Conservation (phyloP, 495 filamentous ascomycete genomes). For the Hypoxylon perforatum region DNA sequence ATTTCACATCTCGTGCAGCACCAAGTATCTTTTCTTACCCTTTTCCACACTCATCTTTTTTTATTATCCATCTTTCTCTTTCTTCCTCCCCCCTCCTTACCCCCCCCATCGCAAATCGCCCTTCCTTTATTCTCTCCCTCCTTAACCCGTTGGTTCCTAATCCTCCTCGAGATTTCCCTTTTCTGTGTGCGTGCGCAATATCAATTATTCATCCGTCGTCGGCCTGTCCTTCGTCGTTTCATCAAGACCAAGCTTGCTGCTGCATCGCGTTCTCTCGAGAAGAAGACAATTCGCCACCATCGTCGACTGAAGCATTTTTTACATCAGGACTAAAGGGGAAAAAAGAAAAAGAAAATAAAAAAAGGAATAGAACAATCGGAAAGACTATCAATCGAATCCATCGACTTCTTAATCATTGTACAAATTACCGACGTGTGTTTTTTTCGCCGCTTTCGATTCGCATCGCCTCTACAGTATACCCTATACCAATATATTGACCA, state of each 20-base stretch:
- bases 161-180: constrained; percentile 51
- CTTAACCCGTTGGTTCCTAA: constrained; percentile 52
- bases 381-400: constrained; percentile 33
- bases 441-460: constrained; percentile 40
- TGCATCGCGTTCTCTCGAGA: constrained; percentile 41
- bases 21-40: constrained; percentile 48
- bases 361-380: constrained; percentile 26
- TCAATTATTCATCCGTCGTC: constrained; percentile 46
- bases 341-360: constrained; percentile 29
- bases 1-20: constrained; percentile 40
- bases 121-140: constrained; percentile 56
- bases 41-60: constrained; percentile 41
- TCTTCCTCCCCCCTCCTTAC: constrained; percentile 43
- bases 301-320: constrained; percentile 28
- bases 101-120: constrained; percentile 50
- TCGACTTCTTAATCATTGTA: constrained; percentile 37
- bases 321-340: constrained; percentile 29
- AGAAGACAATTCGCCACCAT: constrained; percentile 41
- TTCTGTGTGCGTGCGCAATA: constrained; percentile 48
- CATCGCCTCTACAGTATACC: constrained; percentile 33
- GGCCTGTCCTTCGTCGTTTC: constrained; percentile 47
- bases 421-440: constrained; percentile 42
- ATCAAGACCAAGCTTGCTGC: constrained; percentile 27
- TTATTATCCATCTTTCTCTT: constrained; percentile 49
- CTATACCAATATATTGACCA: constrained; percentile 16